Evolutionary conservation across 805 yeast species (phyloP), one percentile per base, ranked within the genome.

Genomic region (Metschnikowia picachoensis): DNA sequence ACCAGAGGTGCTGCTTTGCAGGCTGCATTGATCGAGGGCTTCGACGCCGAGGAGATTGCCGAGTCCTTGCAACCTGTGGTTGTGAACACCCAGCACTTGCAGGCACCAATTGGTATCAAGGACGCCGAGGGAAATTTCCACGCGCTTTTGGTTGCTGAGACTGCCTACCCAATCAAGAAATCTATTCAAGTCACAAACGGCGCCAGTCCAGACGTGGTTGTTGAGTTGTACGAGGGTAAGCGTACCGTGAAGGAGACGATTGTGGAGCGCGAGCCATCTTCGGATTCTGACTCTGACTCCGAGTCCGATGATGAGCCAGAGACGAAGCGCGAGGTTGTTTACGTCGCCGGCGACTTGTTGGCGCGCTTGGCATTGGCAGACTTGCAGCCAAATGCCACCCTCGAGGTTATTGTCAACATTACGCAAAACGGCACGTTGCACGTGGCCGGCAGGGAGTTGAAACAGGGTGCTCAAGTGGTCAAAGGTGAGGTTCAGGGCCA

Each of bases 1-100:
- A 83, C 95, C 54, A 84, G 95, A 62, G 99, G 99, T 71, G 95
- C 97, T 48, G 97, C 98, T 52, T 78, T 92, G 65, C 98, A 94
- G 77, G 99, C 97, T 42, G 82, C 95, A 33, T 75, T 92, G 60
- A 73, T 85, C 52, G 92, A 85, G 60, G 74, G 81, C 48, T 95
- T 88, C 60, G 94, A 85, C 61, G 89, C 79, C 43, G 95, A 87
- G 52, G 94, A 89, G 68, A 74, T 84, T 59, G 72, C 76, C 39
- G 95, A 89, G 70, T 83, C 94, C 47, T 73, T 83, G 58, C 86
- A 87, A 68, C 94, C 95, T 29, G 80, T 87, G 49, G 87, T 91
- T 50, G 76, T 89, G 57, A 86, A 86, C 76, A 91, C 96, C 51
- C 92, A 88, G 64, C 98, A 94, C 66, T 69, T 90, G 52, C 66